These are phyloP conservation scores for Plasmodium vivax DNA, from an alignment of 169 alveolate genomes.

Conservation along the genomic window DNA sequence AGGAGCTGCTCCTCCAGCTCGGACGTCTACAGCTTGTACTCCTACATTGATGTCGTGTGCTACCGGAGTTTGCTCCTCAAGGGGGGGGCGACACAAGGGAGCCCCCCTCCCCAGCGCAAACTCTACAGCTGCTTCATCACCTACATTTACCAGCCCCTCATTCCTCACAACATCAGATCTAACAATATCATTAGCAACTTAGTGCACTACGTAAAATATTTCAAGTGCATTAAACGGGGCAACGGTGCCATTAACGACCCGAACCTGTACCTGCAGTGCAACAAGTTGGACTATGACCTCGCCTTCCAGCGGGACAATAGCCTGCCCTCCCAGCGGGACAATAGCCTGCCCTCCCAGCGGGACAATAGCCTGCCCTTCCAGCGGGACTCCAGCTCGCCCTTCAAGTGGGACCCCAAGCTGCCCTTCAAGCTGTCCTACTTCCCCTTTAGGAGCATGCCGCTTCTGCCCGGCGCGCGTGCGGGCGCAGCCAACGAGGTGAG, in stretches of 20 bases:
- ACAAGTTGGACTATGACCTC: conserved; percentile 20
- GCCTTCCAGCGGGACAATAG: too few species aligned
- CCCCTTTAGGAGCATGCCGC: conserved; percentile 7
- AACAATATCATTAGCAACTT: conserved; percentile 49
- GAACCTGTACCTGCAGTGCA: conserved; percentile 51
- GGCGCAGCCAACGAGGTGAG: too few species aligned
- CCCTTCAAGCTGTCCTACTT: conserved; percentile 25
- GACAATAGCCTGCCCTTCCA: too few species aligned
- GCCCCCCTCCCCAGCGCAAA: background rate
- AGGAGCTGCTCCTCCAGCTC: background rate
- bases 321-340: too few species aligned
- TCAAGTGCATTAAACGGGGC: conserved; percentile 3
- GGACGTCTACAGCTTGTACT: conserved; percentile 30
- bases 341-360: too few species aligned
- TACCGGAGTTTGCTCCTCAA: conserved; percentile 18
- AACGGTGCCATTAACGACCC: conserved; percentile 31
- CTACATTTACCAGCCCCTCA: conserved; percentile 47
- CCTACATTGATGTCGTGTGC: conserved; percentile 54
- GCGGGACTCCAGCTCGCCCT: background rate
- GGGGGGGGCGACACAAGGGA: background rate
- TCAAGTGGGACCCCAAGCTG: background rate
- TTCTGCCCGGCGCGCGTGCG: background rate
- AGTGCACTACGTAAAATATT: conserved; percentile 51
- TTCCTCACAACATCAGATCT: conserved; percentile 61
- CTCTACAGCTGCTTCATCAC: conserved; percentile 34